Evolutionary conservation across 306 rosid species (phyloP), one percentile per base, ranked within the genome.

Genomic region (Abrus precatorius): DNA sequence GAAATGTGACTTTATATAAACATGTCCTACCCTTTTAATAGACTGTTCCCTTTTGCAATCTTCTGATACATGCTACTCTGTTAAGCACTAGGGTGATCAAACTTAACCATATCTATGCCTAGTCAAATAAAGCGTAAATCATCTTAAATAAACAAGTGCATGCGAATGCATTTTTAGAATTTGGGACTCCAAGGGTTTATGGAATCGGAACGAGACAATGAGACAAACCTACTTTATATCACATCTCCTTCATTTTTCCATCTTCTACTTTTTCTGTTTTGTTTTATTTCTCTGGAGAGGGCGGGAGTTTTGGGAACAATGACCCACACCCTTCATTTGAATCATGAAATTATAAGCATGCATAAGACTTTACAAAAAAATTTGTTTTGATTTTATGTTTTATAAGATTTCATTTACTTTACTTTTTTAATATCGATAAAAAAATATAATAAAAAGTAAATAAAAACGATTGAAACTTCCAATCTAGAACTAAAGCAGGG

Each of bases 1-100:
- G 69, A 79, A 71, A 75, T 83, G 83, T 56, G 78, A 76, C 85
- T 79, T 80, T 75, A 80, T 69, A 27, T 43, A 61, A 69, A 78
- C 77, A 73, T 79, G 87, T 72, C 85, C 85, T 87, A 3, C 77
- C 59, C 78, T 64, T 80, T 49, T 65, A 65, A 79, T 83, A 41
- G 86, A 79, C 48, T 75, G 45, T 76, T 83, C 72, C 85, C 41
- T 55, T 83, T 82, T 79, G 80, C 79, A 74, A 48, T n/a, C 67
- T 68, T 75, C 11, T 70, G 47, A 82, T 64, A 52, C 48, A 52
- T 54, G 76, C 41, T 64, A 14, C 59, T 83, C 77, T 70, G 74
- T 49, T 83, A 66, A 65, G 71, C 57, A 66, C 81, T 30, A 28
- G 47, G 74, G 9, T 66, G 72, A 72, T 77, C 75, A 70, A 80